A percentile compares a stretch with the other conserved stretches of the same genome.
Conservation (phyloP, 176 grass and related monocot species). For the Pontederia paniculata region DNA sequence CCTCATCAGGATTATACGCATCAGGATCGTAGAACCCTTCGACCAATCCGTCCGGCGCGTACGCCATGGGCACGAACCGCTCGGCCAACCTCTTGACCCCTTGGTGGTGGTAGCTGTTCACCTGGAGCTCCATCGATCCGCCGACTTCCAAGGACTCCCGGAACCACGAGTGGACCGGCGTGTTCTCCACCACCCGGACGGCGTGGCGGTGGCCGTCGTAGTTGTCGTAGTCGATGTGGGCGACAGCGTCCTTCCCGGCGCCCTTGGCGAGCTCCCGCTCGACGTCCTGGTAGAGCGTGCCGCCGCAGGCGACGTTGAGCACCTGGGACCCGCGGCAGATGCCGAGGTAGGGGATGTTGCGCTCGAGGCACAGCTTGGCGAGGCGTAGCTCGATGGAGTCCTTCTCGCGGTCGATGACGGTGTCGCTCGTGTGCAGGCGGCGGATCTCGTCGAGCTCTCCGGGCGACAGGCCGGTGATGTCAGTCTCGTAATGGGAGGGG, state of each 20-base stretch:
- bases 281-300: slow-evolving; percentile 12
- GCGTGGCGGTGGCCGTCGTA: slow-evolving; percentile 22
- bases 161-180: slow-evolving; percentile 18
- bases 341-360: slow-evolving; percentile 20
- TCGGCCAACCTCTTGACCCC: slow-evolving; percentile 19
- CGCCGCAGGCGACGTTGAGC: slow-evolving; percentile 20
- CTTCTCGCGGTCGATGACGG: slow-evolving; percentile 20
- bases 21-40: slow-evolving; percentile 21
- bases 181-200: slow-evolving; percentile 15
- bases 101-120: slow-evolving; percentile 28
- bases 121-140: slow-evolving; percentile 2
- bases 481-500: slow-evolving; percentile 1
- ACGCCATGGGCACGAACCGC: slow-evolving; percentile 14
- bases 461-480: neutral
- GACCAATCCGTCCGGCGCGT: slow-evolving; percentile 10
- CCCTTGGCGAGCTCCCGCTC: slow-evolving; percentile 5
- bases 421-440: slow-evolving; percentile 8
- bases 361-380: slow-evolving; percentile 19
- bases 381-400: slow-evolving; percentile 22
- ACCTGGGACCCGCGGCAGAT: slow-evolving; percentile 25
- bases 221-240: slow-evolving; percentile 15
- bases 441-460: slow-evolving; percentile 16
- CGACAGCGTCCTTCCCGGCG: neutral
- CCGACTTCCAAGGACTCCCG: slow-evolving; percentile 6
- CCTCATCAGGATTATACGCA: slow-evolving; percentile 7